Evolutionary conservation across 2,329 filamentous ascomycete species (phyloP), one percentile per base, ranked within the genome.

Genomic region (Coniochaeta sp.): DNA sequence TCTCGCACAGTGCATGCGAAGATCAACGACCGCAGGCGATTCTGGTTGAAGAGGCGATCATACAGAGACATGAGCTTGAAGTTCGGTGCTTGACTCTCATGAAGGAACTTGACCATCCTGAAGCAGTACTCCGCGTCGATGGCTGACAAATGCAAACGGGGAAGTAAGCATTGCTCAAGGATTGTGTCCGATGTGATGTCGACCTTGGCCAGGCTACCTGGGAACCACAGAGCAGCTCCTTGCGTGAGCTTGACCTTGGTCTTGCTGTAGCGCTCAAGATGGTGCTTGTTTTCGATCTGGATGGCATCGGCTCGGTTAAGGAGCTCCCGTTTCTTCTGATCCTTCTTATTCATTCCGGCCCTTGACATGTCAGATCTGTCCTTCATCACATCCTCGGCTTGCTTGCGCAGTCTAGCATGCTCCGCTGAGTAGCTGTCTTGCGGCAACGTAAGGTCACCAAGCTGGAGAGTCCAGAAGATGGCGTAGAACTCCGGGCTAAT

Each of bases 151-250:
- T 95, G 81, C 19, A 96, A 81, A 47, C 95, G 88, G 11, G 95
- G 95, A n/a, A 98, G 75, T 65, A 99, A 87, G 71, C 95, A 99
- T 67, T 96, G 88, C 73, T 98, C 92, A 11, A 99, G 82, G 19
- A 99, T 76, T 3, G 85, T 82, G 67, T 92, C 86, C 58, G 93
- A 90, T 5, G 96, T 80, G 8, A 78, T 79, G 61, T 89, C 86
- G 43, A 82, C 76, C 67, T 87, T 89, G 24, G 82, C 77, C 62
- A 84, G 82, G 64, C 86, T 81, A 11, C 83, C 81, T 5, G 82
- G 77, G 71, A 98, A 97, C 86, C 93, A 97, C 60, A 81, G 76
- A 65, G 86, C 80, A 70, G 93, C 92, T 68, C 93, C 90, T 64
- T 87, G 87, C 59, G 84, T 84, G 54, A 98, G 76, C 64, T 89